These are phyloP conservation scores for Camellia sinensis DNA, from an alignment of 148 eudicot species.

Conservation along the genomic window DNA sequence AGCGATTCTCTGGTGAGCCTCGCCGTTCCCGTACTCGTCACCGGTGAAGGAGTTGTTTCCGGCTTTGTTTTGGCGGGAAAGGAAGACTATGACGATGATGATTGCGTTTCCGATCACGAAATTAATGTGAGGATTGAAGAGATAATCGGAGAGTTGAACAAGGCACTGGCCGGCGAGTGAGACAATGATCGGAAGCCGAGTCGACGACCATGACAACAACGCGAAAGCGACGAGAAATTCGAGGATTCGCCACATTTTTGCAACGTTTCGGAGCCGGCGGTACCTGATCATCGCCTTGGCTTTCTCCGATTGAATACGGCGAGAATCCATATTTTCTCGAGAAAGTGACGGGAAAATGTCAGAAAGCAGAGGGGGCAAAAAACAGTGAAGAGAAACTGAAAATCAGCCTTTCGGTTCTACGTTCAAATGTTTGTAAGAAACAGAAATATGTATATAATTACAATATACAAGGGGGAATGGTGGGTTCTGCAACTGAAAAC, in stretches of 20 bases:
- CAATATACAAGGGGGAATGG: not conserved
- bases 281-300: constrained; percentile 37
- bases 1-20: not conserved
- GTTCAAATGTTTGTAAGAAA: not conserved
- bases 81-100: constrained; percentile 34
- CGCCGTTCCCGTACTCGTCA: constrained; percentile 12
- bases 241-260: constrained; percentile 20
- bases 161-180: constrained; percentile 19
- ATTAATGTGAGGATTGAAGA: constrained; percentile 45
- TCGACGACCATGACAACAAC: constrained; percentile 36
- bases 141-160: constrained; percentile 17
- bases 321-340: constrained; percentile 21
- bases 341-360: not conserved
- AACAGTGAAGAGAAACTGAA: not conserved
- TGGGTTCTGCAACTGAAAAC: constrained; percentile 1
- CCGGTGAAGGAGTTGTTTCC: not conserved
- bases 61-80: constrained; percentile 26
- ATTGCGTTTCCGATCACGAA: constrained; percentile 62
- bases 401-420: not conserved
- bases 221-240: constrained; percentile 24
- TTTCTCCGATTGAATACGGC: constrained; percentile 33
- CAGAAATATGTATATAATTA: not conserved
- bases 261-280: constrained; percentile 23
- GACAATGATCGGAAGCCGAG: constrained; percentile 18
- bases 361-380: not conserved